Evolutionary conservation across 148 eudicot genomes (phyloP).

Genomic region (Chenopodium berlandieri): DNA sequence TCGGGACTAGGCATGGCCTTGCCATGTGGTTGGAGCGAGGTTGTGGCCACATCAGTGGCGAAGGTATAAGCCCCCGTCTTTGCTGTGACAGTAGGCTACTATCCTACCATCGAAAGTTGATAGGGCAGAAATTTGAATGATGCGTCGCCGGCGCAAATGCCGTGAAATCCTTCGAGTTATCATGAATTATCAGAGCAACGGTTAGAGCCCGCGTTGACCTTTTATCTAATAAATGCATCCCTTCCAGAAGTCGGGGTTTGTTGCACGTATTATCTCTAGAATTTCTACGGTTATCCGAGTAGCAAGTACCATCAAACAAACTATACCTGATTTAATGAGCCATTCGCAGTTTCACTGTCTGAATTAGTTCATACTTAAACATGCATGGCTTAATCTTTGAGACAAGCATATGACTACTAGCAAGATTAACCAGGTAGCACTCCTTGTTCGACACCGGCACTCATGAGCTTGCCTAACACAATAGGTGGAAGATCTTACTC

Average conservation of each 20-base stretch:
- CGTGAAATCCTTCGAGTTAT: too few relatives aligned
- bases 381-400: conserved; percentile 10
- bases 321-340: conserved; percentile 6
- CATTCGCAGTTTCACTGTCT: conserved; percentile 1
- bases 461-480: too few relatives aligned
- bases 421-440: not conserved
- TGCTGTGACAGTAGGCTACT: too few relatives aligned
- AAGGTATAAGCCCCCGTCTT: too few relatives aligned
- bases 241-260: not conserved
- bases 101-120: too few relatives aligned
- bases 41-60: too few relatives aligned
- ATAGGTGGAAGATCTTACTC: not conserved
- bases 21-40: too few relatives aligned
- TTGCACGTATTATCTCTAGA: conserved; percentile 9
- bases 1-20: too few relatives aligned
- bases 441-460: not conserved
- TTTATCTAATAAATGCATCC: not conserved
- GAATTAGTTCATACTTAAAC: conserved; percentile 17
- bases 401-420: not conserved
- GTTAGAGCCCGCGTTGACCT: not conserved
- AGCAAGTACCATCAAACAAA: conserved; percentile 13
- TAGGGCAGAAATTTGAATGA: too few relatives aligned
- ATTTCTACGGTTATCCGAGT: conserved; percentile 15
- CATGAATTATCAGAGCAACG: not conserved
- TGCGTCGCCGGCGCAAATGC: too few relatives aligned